Evolutionary conservation across 306 rosid species (phyloP).

Genomic region (Nissolia schottii): DNA sequence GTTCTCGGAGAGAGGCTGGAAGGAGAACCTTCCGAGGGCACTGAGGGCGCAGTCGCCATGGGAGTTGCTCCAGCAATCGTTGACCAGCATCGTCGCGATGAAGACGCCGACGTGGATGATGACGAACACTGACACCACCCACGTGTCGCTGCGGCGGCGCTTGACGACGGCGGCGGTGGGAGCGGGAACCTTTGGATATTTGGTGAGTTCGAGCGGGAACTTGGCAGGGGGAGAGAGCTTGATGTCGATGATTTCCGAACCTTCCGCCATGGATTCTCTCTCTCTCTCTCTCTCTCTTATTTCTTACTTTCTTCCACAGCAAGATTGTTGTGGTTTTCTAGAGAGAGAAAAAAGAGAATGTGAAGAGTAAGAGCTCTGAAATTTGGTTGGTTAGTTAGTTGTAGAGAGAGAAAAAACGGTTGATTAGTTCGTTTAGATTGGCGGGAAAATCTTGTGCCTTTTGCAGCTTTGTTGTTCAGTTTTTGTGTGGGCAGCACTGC

Average conservation of each 20-base stretch:
- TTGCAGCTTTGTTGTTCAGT: background rate
- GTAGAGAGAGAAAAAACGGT: background rate
- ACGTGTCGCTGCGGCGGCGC: constrained; percentile 59
- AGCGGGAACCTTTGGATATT: constrained; percentile 34
- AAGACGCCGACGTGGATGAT: constrained; percentile 66
- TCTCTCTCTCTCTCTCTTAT: too few relatives aligned
- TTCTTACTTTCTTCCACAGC: background rate
- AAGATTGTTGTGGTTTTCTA: background rate
- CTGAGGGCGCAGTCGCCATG: constrained; percentile 57
- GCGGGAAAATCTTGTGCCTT: constrained; percentile 53
- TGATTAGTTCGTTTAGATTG: constrained; percentile 42
- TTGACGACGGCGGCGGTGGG: too few relatives aligned
- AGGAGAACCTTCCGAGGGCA: constrained; percentile 68
- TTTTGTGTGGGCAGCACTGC: too few relatives aligned
- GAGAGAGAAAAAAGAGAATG: constrained; percentile 1
- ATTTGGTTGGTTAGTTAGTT: constrained; percentile 25
- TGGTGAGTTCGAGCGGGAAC: constrained; percentile 16
- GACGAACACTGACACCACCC: constrained; percentile 80
- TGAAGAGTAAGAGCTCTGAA: background rate
- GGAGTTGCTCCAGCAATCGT: constrained; percentile 78
- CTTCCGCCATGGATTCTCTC: constrained; percentile 34
- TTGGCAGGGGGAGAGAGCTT: constrained; percentile 28
- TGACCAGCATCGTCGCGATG: constrained; percentile 67
- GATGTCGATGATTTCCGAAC: constrained; percentile 42
- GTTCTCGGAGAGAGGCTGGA: constrained; percentile 81